Evolutionary conservation across 495 filamentous ascomycete species (phyloP), one percentile per base, ranked within the genome.

Genomic region (Aspergillus avenaceus): DNA sequence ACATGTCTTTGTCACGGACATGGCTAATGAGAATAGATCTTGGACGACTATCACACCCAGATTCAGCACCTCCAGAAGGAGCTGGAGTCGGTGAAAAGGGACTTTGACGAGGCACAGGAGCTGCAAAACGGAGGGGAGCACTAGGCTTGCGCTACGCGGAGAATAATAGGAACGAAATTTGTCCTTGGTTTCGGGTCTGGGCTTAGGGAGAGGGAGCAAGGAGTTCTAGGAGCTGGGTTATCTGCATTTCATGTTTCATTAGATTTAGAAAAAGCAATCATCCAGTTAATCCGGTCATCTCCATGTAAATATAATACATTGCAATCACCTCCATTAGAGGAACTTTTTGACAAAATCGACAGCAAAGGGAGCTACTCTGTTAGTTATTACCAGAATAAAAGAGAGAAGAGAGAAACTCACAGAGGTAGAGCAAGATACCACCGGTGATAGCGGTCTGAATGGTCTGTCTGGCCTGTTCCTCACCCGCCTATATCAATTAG

Each of bases 41-140:
- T 99, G 46, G 84, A 88, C 56, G 89, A 91, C 58, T 97, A 96
- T 64, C 88, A 90, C 54, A 83, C 83, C 51, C 95, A 97, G 67
- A 78, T 99, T 11, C 74, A 84, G 57, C 86, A 92, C 65, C 75
- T 99, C 45, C 88, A 85, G 58, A 86, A 86, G 64, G 86, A 96
- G 62, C 63, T 97, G 23, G 84, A 83, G 55, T 75, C 85, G 45
- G 82, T 95, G 51, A 80, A 83, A 63, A 86, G 82, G 58, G 88
- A 95, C 45, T 93, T 88, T 58, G 79, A 81, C 5, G 86, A 86
- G 47, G 90, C 87, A 78, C 81, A 90, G 60, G 80, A 80, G 57
- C 69, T 61, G 18, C 58, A 54, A 26, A 46, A 57, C 34, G 36
- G 47, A 37, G 11, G 25, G 22, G 54, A 29, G 42, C 19, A 38